A percentile compares a stretch with the other conserved stretches of the same genome.
Evolutionary conservation across 2,329 filamentous ascomycete genomes (phyloP).

Genomic region (Alternaria hordeiaustralica): DNA sequence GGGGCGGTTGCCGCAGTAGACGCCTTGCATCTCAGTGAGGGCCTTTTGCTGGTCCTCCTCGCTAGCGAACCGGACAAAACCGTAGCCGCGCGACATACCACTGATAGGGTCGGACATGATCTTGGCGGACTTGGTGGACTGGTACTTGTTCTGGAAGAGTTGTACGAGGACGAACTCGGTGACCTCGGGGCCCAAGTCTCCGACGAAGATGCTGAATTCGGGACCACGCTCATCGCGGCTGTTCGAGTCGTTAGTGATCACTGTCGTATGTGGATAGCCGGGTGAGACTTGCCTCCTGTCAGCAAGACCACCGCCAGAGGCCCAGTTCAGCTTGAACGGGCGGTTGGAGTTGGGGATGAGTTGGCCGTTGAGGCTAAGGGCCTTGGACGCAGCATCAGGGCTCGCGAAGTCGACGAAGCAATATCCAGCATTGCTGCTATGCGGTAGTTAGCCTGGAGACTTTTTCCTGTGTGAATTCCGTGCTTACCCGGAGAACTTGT

Average conservation of each 20-base stretch:
- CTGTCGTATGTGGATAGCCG: background rate
- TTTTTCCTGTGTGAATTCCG: constrained; percentile 17
- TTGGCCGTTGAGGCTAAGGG: constrained; percentile 85
- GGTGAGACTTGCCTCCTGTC: constrained; percentile 75
- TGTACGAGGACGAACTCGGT: constrained; percentile 98
- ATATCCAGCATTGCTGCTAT: constrained; percentile 96
- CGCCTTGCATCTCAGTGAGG: constrained; percentile 96
- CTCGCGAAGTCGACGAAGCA: constrained; percentile 95
- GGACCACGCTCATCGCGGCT: constrained; percentile 91
- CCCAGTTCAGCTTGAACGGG: constrained; percentile 99
- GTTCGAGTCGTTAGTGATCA: constrained; percentile 26
- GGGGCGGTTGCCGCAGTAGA: constrained; percentile 97
- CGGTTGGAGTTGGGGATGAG: constrained; percentile 92
- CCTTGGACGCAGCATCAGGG: constrained; percentile 86
- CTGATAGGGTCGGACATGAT: constrained; percentile 99
- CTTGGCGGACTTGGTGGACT: constrained; percentile 98
- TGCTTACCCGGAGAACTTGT: constrained; percentile 93
- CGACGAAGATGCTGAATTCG: constrained; percentile 97
- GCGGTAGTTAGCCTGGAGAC: constrained; percentile 45
- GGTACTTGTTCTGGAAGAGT: constrained; percentile 94
- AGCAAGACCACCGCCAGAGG: constrained; percentile 91
- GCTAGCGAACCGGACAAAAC: constrained; percentile 96
- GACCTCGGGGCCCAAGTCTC: constrained; percentile 95
- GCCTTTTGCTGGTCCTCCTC: constrained; percentile 96
- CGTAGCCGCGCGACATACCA: constrained; percentile 96